Evolutionary conservation across 2,329 filamentous ascomycete species (phyloP), one percentile per base, ranked within the genome.

Genomic region (Beauveria australis): DNA sequence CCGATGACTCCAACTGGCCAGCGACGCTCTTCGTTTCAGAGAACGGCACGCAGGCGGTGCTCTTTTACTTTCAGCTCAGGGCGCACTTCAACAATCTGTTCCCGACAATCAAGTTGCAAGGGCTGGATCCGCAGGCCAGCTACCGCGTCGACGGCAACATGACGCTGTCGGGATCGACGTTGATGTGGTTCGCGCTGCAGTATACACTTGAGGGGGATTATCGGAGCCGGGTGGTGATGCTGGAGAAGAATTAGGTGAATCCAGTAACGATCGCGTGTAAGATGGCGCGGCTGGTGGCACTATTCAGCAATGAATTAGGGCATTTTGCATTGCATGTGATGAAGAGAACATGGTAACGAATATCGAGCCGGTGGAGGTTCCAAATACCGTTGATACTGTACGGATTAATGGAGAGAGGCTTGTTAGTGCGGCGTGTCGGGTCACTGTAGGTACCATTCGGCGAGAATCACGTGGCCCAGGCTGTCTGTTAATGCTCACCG

Each of bases 131-230:
- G 0, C 62, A 67, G 6, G 82, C 83, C 0, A 76, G 69, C 54
- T 88, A 88, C 65, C 78, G 71, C 18, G 71, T 84, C 19, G 74
- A 80, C 47, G 81, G 80, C 0, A 78, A 81, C 33, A 74, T 70
- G 28, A 79, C 77, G 7, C 81, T 80, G 63, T 81, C 79, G 0
- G 85, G 85, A 0, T 77, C 78, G 10, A 86, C 82, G 8, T 73
- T 87, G 66, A 86, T 87, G 82, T 87, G 85, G 63, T 75, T 76
- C 1, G 85, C 85, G 0, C 66, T 88, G 43, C 82, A 85, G 70
- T 75, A 79, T 68, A 64, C 70, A 5, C 81, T 84, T 64, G 66
- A 72, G 0, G 73, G 71, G 0, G 83, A 86, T 64, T 86, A 83
- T 64, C 76, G 82, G 63, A 87, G 84, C 64, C 76, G 75, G 64